phyloP scores from a whole-genome alignment of 768 basidiomycete genomes.

The Mycena maculata region DNA sequence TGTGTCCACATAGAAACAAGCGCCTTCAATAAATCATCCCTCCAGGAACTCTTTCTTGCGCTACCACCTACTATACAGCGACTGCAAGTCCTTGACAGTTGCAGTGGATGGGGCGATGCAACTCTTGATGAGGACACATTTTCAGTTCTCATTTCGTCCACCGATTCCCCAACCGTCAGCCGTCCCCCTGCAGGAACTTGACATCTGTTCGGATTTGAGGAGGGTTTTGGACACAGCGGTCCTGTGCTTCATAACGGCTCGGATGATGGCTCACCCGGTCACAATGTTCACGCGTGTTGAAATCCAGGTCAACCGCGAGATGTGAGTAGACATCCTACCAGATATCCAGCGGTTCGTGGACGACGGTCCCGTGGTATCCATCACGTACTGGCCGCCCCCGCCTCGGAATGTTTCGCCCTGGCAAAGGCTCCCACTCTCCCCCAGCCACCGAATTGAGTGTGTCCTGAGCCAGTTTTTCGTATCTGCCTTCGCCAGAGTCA shows the following conservation, averaged over 20 bases:
- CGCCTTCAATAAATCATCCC: neutral
- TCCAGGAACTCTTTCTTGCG: slow-evolving; percentile 2
- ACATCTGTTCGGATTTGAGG: neutral
- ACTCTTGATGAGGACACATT: neutral
- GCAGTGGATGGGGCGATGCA: neutral
- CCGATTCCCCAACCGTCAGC: neutral
- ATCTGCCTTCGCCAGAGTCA: too few relatives aligned
- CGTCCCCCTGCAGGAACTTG: slow-evolving; percentile 2
- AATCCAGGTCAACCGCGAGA: neutral
- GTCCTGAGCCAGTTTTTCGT: too few relatives aligned
- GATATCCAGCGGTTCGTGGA: neutral
- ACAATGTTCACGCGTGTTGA: neutral
- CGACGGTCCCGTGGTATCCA: neutral
- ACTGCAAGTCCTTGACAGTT: neutral
- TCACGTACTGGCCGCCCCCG: neutral
- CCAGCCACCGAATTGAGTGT: too few relatives aligned
- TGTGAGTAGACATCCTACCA: neutral
- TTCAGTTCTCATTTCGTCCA: neutral
- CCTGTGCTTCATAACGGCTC: neutral
- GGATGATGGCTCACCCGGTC: neutral
- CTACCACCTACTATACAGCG: slow-evolving; percentile 9
- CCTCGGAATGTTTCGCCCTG: neutral
- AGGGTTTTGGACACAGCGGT: slow-evolving; percentile 15
- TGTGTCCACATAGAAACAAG: slow-evolving; percentile 7
- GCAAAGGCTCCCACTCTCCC: slow-evolving; percentile 2